Evolutionary conservation across 805 yeast genomes (phyloP).

Genomic region (Ogataea glucozyma): DNA sequence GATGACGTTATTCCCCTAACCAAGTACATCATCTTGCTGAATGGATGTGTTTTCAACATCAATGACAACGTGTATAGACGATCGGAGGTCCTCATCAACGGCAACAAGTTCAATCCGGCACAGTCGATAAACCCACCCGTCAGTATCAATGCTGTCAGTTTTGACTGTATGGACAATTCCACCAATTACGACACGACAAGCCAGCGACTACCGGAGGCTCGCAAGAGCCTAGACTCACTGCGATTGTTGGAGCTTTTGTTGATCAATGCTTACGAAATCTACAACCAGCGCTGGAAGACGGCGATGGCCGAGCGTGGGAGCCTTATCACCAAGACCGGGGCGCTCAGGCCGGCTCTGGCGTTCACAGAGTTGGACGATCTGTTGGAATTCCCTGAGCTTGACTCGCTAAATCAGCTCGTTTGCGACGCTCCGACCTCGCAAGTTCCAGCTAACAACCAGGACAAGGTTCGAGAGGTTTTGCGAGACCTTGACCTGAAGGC

Average conservation of each 20-base stretch:
- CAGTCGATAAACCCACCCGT: slow-evolving; percentile 42
- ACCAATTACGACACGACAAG: slow-evolving; percentile 34
- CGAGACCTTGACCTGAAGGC: slow-evolving; percentile 27
- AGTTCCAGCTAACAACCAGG: slow-evolving; percentile 20
- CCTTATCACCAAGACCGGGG: slow-evolving; percentile 1
- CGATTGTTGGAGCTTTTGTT: slow-evolving; percentile 30
- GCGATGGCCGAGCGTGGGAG: slow-evolving; percentile 28
- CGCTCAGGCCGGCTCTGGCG: slow-evolving; percentile 18
- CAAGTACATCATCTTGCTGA: slow-evolving; percentile 38
- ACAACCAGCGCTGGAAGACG: slow-evolving; percentile 29
- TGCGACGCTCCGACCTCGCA: slow-evolving; percentile 6
- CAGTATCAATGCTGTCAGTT: slow-evolving; percentile 36
- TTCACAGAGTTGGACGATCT: slow-evolving; percentile 23
- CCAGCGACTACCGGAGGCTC: slow-evolving; percentile 34
- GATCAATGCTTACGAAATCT: slow-evolving; percentile 31
- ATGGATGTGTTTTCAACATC: slow-evolving; percentile 44
- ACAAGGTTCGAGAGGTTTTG: slow-evolving; percentile 21
- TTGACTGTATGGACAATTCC: slow-evolving; percentile 37
- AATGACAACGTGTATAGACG: slow-evolving; percentile 42
- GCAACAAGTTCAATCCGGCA: slow-evolving; percentile 45
- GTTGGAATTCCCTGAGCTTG: slow-evolving; percentile 21
- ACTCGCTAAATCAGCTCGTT: slow-evolving; percentile 12
- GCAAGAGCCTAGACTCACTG: slow-evolving; percentile 29
- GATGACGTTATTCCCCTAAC: slow-evolving; percentile 35
- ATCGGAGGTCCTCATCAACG: slow-evolving; percentile 37